Base-by-base conservation (phyloP, 805 yeast species). In the Sugiyamaella lignohabitans region DNA sequence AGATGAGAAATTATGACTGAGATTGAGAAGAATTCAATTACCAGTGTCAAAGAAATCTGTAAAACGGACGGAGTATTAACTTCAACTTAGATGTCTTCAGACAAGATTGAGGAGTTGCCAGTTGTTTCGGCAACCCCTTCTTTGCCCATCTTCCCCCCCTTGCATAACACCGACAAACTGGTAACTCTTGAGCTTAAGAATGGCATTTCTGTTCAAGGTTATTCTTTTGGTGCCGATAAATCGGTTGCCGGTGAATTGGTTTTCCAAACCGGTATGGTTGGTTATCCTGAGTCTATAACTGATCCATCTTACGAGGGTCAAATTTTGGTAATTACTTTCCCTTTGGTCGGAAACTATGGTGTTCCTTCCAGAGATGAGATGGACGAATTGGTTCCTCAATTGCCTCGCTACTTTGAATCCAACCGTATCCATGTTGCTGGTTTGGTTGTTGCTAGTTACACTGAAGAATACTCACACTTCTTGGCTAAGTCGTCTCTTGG, bases 191-290 rank as follows among this genome's bases (percentile, higher is more conserved):
- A 89, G 70, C 78, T 93, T 58, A 84, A 84, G 59, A 88, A 86
- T 66, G 96, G 96, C 57, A 68, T 80, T 53, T 78, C 82, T 49
- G 75, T 91, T 59, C 93, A 87, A 70, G 98, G 98, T 70, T 87
- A 84, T 72, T 91, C 98, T 18, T 93, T 93, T 61, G 98, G 98
- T 75, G 96, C 98, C 47, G 82, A 82, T 53, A 79, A 75, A 51
- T 67, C 95, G 21, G 79, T 81, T 48, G 94, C 98, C 48, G 98
- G 98, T 76, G 98, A 93, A 72, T 79, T 94, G 60, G 98, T 93
- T 51, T 93, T 93, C 80, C 98, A 94, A 71, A 93, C 98, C 53
- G 98, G 98, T 74, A 89, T 93, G 96, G 98, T 93, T 58, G 98
- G 98, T 53, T 93, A 93, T 67, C 98, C 98, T 37, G 98, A 93